phyloP scores from a whole-genome alignment of 352 stramenopile genomes.

The Phytophthora syringae region DNA sequence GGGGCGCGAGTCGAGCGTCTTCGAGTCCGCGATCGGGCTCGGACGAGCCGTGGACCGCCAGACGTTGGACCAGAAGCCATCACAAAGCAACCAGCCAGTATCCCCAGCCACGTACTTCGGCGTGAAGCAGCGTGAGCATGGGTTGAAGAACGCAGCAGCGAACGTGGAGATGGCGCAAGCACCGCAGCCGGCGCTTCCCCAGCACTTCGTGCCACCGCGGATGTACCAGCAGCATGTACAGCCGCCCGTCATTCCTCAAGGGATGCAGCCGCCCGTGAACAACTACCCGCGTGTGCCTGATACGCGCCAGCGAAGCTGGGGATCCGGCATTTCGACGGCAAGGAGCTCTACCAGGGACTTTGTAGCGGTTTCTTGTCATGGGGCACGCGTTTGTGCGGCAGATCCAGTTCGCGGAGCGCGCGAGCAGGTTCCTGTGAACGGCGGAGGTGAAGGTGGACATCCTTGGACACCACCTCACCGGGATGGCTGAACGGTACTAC shows the following conservation, averaged over 20 bases:
- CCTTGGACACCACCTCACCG: slow-evolving; percentile 1
- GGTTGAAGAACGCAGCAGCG: neutral
- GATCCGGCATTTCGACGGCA: slow-evolving; percentile 15
- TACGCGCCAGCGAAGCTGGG: slow-evolving; percentile 14
- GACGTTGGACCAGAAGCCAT: neutral
- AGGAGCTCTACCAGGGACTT: slow-evolving; percentile 23
- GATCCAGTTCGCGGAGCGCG: neutral
- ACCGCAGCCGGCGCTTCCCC: neutral
- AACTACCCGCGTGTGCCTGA: slow-evolving; percentile 5
- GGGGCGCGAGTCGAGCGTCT: neutral
- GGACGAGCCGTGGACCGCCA: neutral
- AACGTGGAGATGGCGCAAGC: slow-evolving; percentile 5
- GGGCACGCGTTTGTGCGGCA: slow-evolving; percentile 4
- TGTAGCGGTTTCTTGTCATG: neutral
- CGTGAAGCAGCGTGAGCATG: neutral
- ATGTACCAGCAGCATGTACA: slow-evolving; percentile 5
- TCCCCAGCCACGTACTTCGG: slow-evolving; percentile 7
- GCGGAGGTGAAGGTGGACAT: slow-evolving; percentile 13
- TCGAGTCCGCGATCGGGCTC: slow-evolving; percentile 3
- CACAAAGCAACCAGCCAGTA: neutral
- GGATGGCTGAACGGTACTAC: slow-evolving; percentile 18
- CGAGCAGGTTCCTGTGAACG: neutral
- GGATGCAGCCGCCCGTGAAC: neutral
- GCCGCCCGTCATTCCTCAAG: too few species aligned
- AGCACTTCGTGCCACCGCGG: slow-evolving; percentile 6